Conservation (phyloP, 768 basidiomycete genomes). For the Hericium rajendrae region DNA sequence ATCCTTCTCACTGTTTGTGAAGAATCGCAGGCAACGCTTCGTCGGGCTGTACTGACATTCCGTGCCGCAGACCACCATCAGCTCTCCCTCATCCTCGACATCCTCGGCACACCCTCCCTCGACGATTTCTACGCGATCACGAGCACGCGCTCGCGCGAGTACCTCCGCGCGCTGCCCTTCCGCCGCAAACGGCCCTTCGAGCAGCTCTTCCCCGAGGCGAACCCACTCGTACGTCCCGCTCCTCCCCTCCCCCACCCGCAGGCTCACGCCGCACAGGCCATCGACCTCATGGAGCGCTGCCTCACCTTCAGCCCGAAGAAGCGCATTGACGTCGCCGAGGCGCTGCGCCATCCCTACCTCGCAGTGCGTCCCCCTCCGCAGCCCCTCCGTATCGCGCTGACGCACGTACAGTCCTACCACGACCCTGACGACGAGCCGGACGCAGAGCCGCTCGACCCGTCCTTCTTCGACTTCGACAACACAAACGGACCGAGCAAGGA, state of each 20-base stretch:
- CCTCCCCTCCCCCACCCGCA: neutral
- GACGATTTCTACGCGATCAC: slow-evolving; percentile 95
- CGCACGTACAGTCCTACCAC: slow-evolving; percentile 58
- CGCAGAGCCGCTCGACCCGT: slow-evolving; percentile 63
- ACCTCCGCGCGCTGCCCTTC: slow-evolving; percentile 83
- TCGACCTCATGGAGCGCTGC: slow-evolving; percentile 72
- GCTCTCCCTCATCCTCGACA: slow-evolving; percentile 83
- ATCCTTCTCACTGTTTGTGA: too few species aligned
- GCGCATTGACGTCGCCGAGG: slow-evolving; percentile 81
- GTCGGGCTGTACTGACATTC: too few species aligned
- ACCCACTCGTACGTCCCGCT: slow-evolving; percentile 41
- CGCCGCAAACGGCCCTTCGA: slow-evolving; percentile 67
- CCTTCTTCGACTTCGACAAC: slow-evolving; percentile 79
- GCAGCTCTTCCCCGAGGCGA: slow-evolving; percentile 66
- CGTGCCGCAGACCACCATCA: slow-evolving; percentile 69
- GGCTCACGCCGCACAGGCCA: slow-evolving; percentile 31
- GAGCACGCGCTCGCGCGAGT: slow-evolving; percentile 69
- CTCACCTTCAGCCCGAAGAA: slow-evolving; percentile 81
- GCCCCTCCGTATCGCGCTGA: neutral
- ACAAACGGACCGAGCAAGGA: slow-evolving; percentile 57
- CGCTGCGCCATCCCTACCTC: slow-evolving; percentile 83
- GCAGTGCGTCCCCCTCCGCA: slow-evolving; percentile 35
- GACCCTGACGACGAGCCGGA: slow-evolving; percentile 85
- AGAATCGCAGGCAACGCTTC: too few species aligned
- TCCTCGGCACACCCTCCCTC: slow-evolving; percentile 84